A percentile compares a stretch with the other conserved stretches of the same genome.
These are phyloP conservation scores for Lentinula sp. DNA, from an alignment of 768 basidiomycete species.

Conservation along the genomic window DNA sequence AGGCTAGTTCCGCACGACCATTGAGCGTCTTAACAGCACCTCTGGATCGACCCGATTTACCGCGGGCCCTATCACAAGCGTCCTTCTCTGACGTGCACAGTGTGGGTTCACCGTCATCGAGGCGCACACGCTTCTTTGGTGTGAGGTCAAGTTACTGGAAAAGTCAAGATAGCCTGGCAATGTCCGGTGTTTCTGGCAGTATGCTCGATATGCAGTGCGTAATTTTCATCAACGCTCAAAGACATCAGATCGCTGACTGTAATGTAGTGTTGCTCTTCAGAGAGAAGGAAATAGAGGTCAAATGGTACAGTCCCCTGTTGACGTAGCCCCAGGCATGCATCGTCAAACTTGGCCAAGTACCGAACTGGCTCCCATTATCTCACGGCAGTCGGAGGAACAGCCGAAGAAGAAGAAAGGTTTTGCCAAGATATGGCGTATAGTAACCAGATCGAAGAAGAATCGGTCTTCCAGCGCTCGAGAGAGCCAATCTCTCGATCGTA, in stretches of 20 bases:
- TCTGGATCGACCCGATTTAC: constrained; percentile 53
- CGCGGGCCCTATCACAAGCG: constrained; percentile 67
- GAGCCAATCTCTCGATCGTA: constrained; percentile 33
- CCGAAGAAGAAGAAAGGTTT: constrained; percentile 73
- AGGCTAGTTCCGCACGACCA: constrained; percentile 44
- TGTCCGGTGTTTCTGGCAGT: constrained; percentile 79
- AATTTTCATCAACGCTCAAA: neutral
- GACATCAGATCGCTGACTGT: constrained; percentile 1
- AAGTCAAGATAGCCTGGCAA: constrained; percentile 77
- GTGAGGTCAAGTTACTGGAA: constrained; percentile 70
- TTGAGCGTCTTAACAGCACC: constrained; percentile 57
- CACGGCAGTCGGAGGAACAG: constrained; percentile 32
- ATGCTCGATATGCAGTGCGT: constrained; percentile 93
- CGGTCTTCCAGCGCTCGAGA: constrained; percentile 20
- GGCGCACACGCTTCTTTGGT: constrained; percentile 74
- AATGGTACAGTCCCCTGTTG: constrained; percentile 24
- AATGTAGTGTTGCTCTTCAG: constrained; percentile 69
- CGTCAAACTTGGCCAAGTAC: constrained; percentile 49
- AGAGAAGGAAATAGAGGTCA: constrained; percentile 42
- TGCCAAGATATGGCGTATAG: constrained; percentile 76
- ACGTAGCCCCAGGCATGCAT: constrained; percentile 33
- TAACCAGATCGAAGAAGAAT: constrained; percentile 53
- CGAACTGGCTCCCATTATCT: constrained; percentile 25
- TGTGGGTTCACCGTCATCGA: constrained; percentile 58
- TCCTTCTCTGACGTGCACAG: constrained; percentile 81